phyloP scores from a whole-genome alignment of 306 rosid species.

The Rosa rugosa region DNA sequence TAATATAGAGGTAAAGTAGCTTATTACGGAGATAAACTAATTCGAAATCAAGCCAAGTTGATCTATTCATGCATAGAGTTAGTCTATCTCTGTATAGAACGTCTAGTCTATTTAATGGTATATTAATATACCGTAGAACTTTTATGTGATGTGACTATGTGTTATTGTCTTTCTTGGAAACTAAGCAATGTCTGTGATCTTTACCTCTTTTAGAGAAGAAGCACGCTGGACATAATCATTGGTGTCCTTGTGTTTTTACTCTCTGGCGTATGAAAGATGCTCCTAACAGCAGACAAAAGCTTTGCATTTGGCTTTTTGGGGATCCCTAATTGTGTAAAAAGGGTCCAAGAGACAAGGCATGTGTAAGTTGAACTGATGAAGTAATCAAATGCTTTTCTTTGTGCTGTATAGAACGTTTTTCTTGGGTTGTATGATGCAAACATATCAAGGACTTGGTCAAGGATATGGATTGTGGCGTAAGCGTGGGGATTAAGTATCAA shows the following conservation, averaged over 20 bases:
- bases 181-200: not conserved
- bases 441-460: not conserved
- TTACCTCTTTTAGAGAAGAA: not conserved
- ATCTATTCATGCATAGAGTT: too few species aligned
- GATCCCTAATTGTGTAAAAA: not conserved
- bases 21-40: too few species aligned
- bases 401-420: not conserved
- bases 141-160: too few species aligned
- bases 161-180: not conserved
- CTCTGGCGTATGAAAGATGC: not conserved
- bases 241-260: too few species aligned
- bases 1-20: too few species aligned
- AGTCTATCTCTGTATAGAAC: too few species aligned
- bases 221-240: conserved; percentile 16
- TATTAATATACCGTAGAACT: too few species aligned
- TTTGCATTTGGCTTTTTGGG: not conserved
- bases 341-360: too few species aligned
- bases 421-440: not conserved
- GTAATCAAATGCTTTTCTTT: not conserved
- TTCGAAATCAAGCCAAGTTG: too few species aligned
- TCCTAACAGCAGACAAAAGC: not conserved
- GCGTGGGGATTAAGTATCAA: not conserved
- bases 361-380: too few species aligned
- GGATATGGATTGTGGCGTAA: not conserved
- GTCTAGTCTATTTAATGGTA: too few species aligned